Conservation (phyloP, 169 alveolate species). For the Plasmodium vinckei region DNA sequence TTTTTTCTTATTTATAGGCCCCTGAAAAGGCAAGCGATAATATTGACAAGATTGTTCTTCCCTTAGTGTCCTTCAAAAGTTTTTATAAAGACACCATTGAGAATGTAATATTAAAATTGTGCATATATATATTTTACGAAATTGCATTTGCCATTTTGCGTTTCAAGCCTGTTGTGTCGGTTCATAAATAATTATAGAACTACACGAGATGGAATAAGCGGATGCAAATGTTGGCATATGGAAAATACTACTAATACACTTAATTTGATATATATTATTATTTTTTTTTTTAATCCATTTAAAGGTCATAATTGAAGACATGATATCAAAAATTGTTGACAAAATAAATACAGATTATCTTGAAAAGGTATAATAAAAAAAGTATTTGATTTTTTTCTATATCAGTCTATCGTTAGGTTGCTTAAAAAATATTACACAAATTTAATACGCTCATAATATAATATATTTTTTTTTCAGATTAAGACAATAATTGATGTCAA, state of each 20-base stretch:
- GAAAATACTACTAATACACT: not conserved
- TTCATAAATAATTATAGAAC: not conserved
- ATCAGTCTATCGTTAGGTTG: not conserved
- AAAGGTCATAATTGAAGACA: conserved; percentile 50
- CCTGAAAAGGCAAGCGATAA: conserved; percentile 75
- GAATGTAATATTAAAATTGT: conserved; percentile 7
- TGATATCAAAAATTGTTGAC: conserved; percentile 46
- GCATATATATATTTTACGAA: not conserved
- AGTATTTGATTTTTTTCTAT: not conserved
- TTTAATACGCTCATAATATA: not conserved
- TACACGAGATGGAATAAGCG: too few relatives aligned
- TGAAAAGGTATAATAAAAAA: conserved; percentile 34
- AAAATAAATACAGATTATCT: conserved; percentile 59
- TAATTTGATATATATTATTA: not conserved
- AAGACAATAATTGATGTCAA: conserved; percentile 41
- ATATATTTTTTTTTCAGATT: conserved; percentile 25
- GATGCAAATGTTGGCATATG: not conserved
- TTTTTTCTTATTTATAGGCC: not conserved
- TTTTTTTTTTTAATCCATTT: not conserved
- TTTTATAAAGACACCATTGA: conserved; percentile 47
- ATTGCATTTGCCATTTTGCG: not conserved
- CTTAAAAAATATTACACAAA: not conserved
- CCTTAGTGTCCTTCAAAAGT: conserved; percentile 46
- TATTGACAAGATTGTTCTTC: conserved; percentile 63
- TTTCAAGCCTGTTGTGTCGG: not conserved